A percentile compares a stretch with the other conserved stretches of the same genome.
Evolutionary conservation across 495 filamentous ascomycete species (phyloP).

Genomic region (Parathielavia appendiculata): DNA sequence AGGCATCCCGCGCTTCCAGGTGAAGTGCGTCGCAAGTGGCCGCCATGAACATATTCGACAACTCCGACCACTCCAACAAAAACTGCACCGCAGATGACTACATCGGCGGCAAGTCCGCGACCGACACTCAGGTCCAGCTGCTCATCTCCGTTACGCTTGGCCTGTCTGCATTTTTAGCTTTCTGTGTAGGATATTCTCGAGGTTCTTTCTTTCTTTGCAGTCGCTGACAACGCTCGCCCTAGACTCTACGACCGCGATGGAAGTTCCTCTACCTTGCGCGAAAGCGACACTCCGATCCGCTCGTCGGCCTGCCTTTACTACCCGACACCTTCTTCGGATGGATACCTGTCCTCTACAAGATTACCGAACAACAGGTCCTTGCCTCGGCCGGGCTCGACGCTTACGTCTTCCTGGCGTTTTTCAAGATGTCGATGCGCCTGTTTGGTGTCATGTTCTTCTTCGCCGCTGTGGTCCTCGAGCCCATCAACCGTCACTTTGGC

Average conservation of each 20-base stretch:
- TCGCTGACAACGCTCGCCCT: background rate
- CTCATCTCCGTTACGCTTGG: slow-evolving; percentile 48
- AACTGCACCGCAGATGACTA: slow-evolving; percentile 31
- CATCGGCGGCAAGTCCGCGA: slow-evolving; percentile 30
- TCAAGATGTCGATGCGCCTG: slow-evolving; percentile 86
- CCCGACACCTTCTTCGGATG: slow-evolving; percentile 88
- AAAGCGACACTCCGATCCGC: slow-evolving; percentile 61
- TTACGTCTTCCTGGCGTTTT: slow-evolving; percentile 91
- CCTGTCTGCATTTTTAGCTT: slow-evolving; percentile 47
- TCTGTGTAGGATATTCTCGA: slow-evolving; percentile 41
- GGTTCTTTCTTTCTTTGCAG: background rate
- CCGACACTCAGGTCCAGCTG: slow-evolving; percentile 49
- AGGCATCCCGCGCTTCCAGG: background rate
- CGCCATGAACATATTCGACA: slow-evolving; percentile 24
- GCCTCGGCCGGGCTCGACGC: slow-evolving; percentile 91
- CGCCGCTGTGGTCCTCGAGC: slow-evolving; percentile 71
- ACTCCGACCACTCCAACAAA: slow-evolving; percentile 16
- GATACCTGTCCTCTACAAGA: slow-evolving; percentile 82
- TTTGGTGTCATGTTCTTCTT: slow-evolving; percentile 74
- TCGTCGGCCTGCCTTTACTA: slow-evolving; percentile 73
- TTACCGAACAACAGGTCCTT: slow-evolving; percentile 85
- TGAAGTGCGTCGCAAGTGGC: slow-evolving; percentile 6
- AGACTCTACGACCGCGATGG: slow-evolving; percentile 86
- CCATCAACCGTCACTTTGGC: slow-evolving; percentile 67
- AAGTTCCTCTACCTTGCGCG: slow-evolving; percentile 86